Percentiles rank a stretch among this genome's conserved stretches.
These are phyloP conservation scores for Penicillium sclerotigenum DNA, from an alignment of 2,329 filamentous ascomycete species.

Conservation along the genomic window DNA sequence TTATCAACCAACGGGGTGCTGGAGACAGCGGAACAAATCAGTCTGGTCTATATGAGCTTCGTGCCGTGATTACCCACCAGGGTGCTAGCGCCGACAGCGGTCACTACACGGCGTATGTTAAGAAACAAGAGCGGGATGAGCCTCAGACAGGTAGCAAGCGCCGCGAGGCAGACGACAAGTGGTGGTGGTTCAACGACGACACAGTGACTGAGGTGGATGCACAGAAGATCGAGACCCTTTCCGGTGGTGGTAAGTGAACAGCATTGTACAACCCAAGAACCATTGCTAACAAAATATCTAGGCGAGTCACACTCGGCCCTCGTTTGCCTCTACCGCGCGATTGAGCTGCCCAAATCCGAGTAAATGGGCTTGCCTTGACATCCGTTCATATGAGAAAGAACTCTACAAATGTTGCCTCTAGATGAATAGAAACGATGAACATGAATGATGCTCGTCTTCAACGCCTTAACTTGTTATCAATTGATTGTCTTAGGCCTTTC, in stretches of 20 bases:
- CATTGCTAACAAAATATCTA: slow-evolving; percentile 24
- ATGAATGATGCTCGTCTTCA: slow-evolving; percentile 17
- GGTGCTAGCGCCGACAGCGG: slow-evolving; percentile 95
- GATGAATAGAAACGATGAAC: slow-evolving; percentile 27
- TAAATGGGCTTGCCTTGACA: slow-evolving; percentile 9
- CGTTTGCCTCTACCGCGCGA: slow-evolving; percentile 51
- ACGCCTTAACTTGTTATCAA: neutral
- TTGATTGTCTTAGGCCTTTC: neutral
- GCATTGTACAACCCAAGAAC: slow-evolving; percentile 5
- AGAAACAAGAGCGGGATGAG: slow-evolving; percentile 73
- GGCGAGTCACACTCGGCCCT: slow-evolving; percentile 52
- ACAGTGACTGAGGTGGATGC: slow-evolving; percentile 87
- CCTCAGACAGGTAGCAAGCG: slow-evolving; percentile 66
- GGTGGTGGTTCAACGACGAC: slow-evolving; percentile 99
- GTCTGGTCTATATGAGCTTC: slow-evolving; percentile 90
- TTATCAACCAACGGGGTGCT: slow-evolving; percentile 71
- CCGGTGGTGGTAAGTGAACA: slow-evolving; percentile 69
- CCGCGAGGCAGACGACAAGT: slow-evolving; percentile 75
- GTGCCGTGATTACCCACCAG: slow-evolving; percentile 93
- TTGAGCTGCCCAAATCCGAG: slow-evolving; percentile 47
- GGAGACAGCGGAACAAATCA: slow-evolving; percentile 83
- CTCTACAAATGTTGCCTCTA: slow-evolving; percentile 13
- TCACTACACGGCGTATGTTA: slow-evolving; percentile 97
- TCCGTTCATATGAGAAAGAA: slow-evolving; percentile 2
- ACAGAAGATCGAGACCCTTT: slow-evolving; percentile 85